A percentile compares a stretch with the other conserved stretches of the same genome.
phyloP scores from a whole-genome alignment of 495 filamentous ascomycete species.

The Podospora conica region DNA sequence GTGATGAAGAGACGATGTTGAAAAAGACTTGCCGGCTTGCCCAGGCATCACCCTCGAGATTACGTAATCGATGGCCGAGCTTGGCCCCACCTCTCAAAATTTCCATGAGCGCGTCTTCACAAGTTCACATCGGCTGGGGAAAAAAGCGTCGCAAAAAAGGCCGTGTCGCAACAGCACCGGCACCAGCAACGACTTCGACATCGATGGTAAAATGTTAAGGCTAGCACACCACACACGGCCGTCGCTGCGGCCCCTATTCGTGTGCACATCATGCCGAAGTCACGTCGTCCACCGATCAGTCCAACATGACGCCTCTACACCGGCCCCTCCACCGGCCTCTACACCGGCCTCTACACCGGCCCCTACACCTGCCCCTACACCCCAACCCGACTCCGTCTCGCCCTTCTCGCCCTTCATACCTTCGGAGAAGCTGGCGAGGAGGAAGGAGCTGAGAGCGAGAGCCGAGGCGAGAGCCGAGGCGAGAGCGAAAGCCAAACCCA shows the following conservation, averaged over 20 bases:
- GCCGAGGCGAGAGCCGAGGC: no score
- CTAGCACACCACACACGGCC: slow-evolving; percentile 9
- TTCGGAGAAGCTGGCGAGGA: no score
- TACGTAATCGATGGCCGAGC: neutral
- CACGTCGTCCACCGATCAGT: neutral
- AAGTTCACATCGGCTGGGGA: neutral
- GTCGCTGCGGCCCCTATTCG: slow-evolving; percentile 8
- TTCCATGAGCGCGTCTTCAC: neutral
- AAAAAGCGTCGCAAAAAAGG: neutral
- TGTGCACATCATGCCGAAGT: slow-evolving; percentile 25
- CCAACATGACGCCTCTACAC: neutral
- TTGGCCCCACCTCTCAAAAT: neutral
- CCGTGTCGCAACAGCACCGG: neutral
- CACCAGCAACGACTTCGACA: neutral
- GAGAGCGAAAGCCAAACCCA: no score
- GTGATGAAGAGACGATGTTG: neutral
- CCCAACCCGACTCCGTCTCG: neutral
- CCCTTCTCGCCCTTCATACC: no score
- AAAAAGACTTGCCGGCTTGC: neutral
- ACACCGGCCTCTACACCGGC: no score
- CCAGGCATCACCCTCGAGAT: neutral
- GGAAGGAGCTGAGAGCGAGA: no score
- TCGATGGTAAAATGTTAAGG: slow-evolving; percentile 14
- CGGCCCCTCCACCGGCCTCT: no score
- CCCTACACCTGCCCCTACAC: no score